A percentile compares a stretch with the other conserved stretches of the same genome.
phyloP scores from a whole-genome alignment of 1,284 basidiomycete species.

The Sanghuangporus baumii region DNA sequence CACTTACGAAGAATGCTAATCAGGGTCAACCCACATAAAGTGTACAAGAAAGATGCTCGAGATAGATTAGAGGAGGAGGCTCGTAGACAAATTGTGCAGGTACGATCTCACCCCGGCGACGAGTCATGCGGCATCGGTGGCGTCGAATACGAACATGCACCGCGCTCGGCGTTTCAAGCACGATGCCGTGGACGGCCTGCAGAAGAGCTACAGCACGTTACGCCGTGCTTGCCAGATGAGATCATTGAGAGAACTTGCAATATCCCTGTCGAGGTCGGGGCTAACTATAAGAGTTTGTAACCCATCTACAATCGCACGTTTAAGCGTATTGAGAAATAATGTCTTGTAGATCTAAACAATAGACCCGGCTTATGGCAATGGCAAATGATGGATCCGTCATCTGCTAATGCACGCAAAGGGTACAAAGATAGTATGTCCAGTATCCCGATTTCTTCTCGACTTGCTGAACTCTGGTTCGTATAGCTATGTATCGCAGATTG shows the following conservation, averaged over 20 bases:
- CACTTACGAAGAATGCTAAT: conserved; percentile 23
- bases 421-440: conserved; percentile 40
- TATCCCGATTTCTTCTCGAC: not conserved
- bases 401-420: conserved; percentile 44
- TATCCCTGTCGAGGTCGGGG: conserved; percentile 44
- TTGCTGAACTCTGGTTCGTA: not conserved
- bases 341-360: conserved; percentile 21
- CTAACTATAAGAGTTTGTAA: conserved; percentile 53
- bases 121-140: conserved; percentile 37
- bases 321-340: not conserved
- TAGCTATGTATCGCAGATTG: conserved; percentile 58
- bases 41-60: not conserved
- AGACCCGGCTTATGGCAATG: conserved; percentile 37
- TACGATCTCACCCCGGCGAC: not conserved
- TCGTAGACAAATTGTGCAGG: conserved; percentile 1
- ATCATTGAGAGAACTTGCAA: conserved; percentile 41
- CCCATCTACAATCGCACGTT: not conserved
- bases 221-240: conserved; percentile 31
- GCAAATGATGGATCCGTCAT: conserved; percentile 51
- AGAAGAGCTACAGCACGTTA: conserved; percentile 47
- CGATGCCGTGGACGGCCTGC: conserved; percentile 35
- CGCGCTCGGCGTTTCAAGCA: conserved; percentile 47
- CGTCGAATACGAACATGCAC: conserved; percentile 37
- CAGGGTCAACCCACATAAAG: conserved; percentile 30
- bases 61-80: not conserved